Evolutionary conservation across 768 basidiomycete genomes (phyloP), one percentile per base, ranked within the genome.

Genomic region (Coprinopsis cinerea): DNA sequence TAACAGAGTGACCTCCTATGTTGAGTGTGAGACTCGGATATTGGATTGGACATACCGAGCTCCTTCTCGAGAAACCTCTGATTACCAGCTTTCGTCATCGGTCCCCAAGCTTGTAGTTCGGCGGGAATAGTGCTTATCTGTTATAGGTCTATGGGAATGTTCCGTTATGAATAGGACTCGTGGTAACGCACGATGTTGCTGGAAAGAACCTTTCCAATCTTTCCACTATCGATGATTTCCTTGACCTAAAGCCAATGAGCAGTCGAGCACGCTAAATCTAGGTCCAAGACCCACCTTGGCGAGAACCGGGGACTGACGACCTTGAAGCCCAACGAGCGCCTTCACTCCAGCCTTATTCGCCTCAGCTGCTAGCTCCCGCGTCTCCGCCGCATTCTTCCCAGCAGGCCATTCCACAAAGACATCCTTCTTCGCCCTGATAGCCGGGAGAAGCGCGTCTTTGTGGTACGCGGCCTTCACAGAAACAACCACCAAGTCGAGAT

Each of bases 401-500:
- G 58, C 62, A 4, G 70, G 69, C 69, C 70, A 72, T 53, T 72
- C 70, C 9, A 71, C 45, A 50, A 71, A 71, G 32, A 70, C 47
- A 28, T 64, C 53, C 53, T 73, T 73, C 10, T 67, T 67, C 15
- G 65, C 66, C 23, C 60, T 60, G 34, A 72, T 63, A 10, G 57
- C 63, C 13, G 66, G 62, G 24, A 59, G 17, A 18, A 61, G 53
- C 0, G 62, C 55, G 1, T 55, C 57, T 26, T 55, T 60, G 55
- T 71, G 70, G 2, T 44, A 17, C 15, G 56, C 52, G 10, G 62
- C 54, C 46, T 60, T 64, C 36, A 71, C 66, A n/a, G 64, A 24
- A 2, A 70, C 62, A 1, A 59, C 65, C 30, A 72, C 64, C 27
- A 71, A 49, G 47, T 69, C 69, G 20, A 72, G 62, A n/a, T 69